These are phyloP conservation scores for Ceratocystiopsis brevicomis DNA, from an alignment of 2,329 filamentous ascomycete species.

Conservation along the genomic window DNA sequence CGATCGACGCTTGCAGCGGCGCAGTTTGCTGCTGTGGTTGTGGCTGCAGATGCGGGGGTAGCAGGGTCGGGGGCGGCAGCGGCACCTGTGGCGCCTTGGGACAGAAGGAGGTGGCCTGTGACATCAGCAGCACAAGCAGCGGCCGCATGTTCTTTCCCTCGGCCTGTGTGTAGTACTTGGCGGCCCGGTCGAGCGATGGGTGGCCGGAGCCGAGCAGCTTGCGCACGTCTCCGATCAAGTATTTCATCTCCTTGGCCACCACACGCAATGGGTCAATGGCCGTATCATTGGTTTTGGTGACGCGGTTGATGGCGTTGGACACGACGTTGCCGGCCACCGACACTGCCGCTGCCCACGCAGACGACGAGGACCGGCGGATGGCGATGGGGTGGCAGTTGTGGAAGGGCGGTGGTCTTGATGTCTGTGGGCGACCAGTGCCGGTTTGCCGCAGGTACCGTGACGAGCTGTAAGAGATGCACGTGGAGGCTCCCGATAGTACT, in stretches of 20 bases:
- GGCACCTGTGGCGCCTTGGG: conserved; percentile 29
- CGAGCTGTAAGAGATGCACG: too few relatives aligned
- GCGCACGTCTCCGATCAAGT: conserved; percentile 79
- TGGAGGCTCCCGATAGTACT: too few relatives aligned
- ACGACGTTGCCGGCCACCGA: conserved; percentile 40
- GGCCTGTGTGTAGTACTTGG: conserved; percentile 94
- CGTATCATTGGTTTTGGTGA: conserved; percentile 45
- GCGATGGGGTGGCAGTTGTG: not conserved
- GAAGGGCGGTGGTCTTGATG: not conserved
- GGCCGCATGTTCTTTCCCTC: conserved; percentile 95
- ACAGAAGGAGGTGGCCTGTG: conserved; percentile 69
- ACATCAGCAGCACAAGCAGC: conserved; percentile 90
- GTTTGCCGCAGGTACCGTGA: too few relatives aligned
- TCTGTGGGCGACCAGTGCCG: too few relatives aligned
- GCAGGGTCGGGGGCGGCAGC: conserved; percentile 9
- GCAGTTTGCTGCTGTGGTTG: conserved; percentile 11
- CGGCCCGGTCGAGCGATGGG: conserved; percentile 80
- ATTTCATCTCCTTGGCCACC: conserved; percentile 93
- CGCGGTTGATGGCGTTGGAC: conserved; percentile 43
- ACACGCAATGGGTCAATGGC: conserved; percentile 73
- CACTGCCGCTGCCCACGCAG: conserved; percentile 55
- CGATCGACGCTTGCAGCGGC: conserved; percentile 28
- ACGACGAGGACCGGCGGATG: conserved; percentile 23
- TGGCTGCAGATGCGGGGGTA: not conserved
- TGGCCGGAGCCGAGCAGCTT: conserved; percentile 88